phyloP scores from a whole-genome alignment of 1,139 yeast species.

The Pichia sp. region DNA sequence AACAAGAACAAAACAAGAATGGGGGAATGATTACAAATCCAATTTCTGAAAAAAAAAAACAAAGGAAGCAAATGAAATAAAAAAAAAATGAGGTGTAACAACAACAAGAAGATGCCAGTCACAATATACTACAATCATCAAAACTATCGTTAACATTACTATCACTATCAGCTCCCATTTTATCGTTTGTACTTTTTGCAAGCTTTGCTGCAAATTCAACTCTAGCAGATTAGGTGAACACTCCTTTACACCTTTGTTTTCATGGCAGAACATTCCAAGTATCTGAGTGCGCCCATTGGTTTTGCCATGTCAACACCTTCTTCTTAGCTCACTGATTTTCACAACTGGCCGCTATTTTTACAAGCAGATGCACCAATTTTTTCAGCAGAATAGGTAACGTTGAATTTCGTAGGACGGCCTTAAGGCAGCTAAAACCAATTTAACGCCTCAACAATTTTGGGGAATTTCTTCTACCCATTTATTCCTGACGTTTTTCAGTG shows the following conservation, averaged over 20 bases:
- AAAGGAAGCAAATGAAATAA: no score
- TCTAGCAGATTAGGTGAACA: constrained; percentile 94
- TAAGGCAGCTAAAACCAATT: constrained; percentile 84
- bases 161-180: constrained; percentile 2
- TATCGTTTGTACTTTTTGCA: constrained; percentile 24
- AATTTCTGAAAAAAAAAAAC: no score
- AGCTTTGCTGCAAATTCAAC: constrained; percentile 90
- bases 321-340: constrained; percentile 62
- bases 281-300: constrained; percentile 75
- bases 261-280: constrained; percentile 90
- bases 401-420: constrained; percentile 77
- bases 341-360: constrained; percentile 27
- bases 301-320: constrained; percentile 86
- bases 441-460: constrained; percentile 95
- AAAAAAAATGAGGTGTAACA: no score
- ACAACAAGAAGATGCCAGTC: constrained; percentile 2
- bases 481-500: constrained; percentile 87
- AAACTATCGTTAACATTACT: not conserved
- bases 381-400: constrained; percentile 17
- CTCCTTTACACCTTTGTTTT: constrained; percentile 90
- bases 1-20: no score
- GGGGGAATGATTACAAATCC: no score
- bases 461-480: constrained; percentile 97
- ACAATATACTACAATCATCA: constrained; percentile 22
- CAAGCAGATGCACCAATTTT: constrained; percentile 15